phyloP scores from a whole-genome alignment of 495 filamentous ascomycete genomes.

The Penicillium ochrochloron region DNA sequence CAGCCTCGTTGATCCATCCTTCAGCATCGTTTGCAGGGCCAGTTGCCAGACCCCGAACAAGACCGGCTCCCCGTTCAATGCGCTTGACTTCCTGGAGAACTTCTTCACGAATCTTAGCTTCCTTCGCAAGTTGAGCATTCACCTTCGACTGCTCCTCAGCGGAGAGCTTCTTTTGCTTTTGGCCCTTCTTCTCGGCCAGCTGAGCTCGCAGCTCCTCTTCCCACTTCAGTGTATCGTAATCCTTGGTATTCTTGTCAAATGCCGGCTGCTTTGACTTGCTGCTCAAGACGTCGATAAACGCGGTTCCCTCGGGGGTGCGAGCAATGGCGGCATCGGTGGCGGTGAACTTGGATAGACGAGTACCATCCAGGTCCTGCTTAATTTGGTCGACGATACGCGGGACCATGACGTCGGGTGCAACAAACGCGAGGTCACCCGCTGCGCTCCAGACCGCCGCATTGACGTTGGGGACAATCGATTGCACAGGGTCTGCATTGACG shows the following conservation, averaged over 20 bases:
- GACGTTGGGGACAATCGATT: conserved; percentile 50
- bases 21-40: conserved; percentile 84
- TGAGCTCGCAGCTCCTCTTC: conserved; percentile 90
- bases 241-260: conserved; percentile 81
- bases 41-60: conserved; percentile 78
- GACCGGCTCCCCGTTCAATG: conserved; percentile 78
- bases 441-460: conserved; percentile 75
- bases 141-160: conserved; percentile 87
- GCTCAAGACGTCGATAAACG: conserved; percentile 87
- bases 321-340: conserved; percentile 90
- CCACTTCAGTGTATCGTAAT: conserved; percentile 96
- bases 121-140: conserved; percentile 87
- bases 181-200: conserved; percentile 88
- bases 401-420: conserved; percentile 82
- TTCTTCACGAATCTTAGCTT: conserved; percentile 72
- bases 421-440: conserved; percentile 88
- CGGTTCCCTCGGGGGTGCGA: conserved; percentile 81
- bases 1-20: conserved; percentile 81
- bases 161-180: conserved; percentile 86
- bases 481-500: conserved; percentile 46
- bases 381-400: conserved; percentile 77
- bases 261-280: conserved; percentile 69
- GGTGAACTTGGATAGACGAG: conserved; percentile 69
- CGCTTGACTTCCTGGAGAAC: conserved; percentile 69
- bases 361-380: conserved; percentile 66